phyloP scores from a whole-genome alignment of 2,329 filamentous ascomycete genomes.

The Aspergillus pseudoterreus region DNA sequence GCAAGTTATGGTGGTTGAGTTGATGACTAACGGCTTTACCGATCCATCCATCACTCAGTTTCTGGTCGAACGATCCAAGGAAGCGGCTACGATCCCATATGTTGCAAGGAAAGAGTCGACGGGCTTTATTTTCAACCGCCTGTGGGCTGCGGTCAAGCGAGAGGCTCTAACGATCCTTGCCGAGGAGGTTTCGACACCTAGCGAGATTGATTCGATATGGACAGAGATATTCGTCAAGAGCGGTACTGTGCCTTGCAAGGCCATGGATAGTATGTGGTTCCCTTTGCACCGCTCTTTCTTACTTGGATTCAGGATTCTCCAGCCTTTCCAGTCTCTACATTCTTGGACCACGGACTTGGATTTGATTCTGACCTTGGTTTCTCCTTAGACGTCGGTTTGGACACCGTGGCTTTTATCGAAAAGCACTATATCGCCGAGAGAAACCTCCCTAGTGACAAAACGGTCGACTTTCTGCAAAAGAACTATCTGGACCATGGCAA shows the following conservation, averaged over 20 bases:
- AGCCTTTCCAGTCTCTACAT: not conserved
- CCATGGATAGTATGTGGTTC: slow-evolving; percentile 42
- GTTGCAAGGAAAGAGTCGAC: slow-evolving; percentile 49
- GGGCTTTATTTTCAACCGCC: slow-evolving; percentile 53
- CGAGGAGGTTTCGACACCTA: slow-evolving; percentile 48
- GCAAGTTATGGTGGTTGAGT: slow-evolving; percentile 44
- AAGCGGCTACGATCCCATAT: slow-evolving; percentile 42
- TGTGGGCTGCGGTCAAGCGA: slow-evolving; percentile 57
- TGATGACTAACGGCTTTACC: slow-evolving; percentile 53
- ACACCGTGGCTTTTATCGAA: slow-evolving; percentile 54
- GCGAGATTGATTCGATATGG: slow-evolving; percentile 51
- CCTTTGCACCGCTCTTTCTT: not conserved
- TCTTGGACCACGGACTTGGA: not conserved
- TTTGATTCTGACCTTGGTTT: not conserved
- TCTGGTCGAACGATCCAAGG: slow-evolving; percentile 37
- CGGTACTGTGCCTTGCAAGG: slow-evolving; percentile 30
- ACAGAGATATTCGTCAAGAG: slow-evolving; percentile 36
- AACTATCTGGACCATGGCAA: slow-evolving; percentile 47
- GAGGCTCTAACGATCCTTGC: slow-evolving; percentile 49
- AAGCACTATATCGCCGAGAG: slow-evolving; percentile 52
- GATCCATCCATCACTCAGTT: slow-evolving; percentile 44
- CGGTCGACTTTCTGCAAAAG: slow-evolving; percentile 44
- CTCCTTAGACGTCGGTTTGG: slow-evolving; percentile 43
- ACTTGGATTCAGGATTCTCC: not conserved
- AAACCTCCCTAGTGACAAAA: slow-evolving; percentile 36